A percentile compares a stretch with the other conserved stretches of the same genome.
phyloP scores from a whole-genome alignment of 83 land plant species.

The Picea engelmannii region DNA sequence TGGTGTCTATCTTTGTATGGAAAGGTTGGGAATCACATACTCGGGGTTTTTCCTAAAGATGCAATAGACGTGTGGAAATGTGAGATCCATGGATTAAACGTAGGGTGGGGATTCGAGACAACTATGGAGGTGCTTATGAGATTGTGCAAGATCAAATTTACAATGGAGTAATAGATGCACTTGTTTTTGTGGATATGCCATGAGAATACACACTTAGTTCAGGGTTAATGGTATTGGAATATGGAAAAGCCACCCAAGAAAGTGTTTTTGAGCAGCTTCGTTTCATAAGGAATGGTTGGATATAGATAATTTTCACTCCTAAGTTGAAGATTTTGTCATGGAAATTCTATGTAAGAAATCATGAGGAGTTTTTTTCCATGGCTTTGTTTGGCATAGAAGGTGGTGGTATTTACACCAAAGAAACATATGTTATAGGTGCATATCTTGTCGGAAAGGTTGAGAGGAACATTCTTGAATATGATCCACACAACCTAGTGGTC shows the following conservation, averaged over 20 bases:
- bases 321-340: conserved; percentile 76
- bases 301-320: conserved; percentile 76
- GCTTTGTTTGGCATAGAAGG: too few relatives aligned
- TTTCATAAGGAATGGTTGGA: conserved; percentile 90
- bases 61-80: too few relatives aligned
- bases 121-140: conserved; percentile 63
- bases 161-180: conserved; percentile 63
- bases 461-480: too few relatives aligned
- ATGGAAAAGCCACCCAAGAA: conserved; percentile 54
- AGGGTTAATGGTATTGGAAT: conserved; percentile 45
- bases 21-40: too few relatives aligned
- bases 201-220: conserved; percentile 42
- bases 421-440: too few relatives aligned
- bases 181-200: conserved; percentile 51
- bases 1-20: too few relatives aligned
- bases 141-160: conserved; percentile 61
- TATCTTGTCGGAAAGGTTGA: too few relatives aligned
- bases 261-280: conserved; percentile 95
- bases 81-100: too few relatives aligned
- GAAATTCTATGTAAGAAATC: conserved; percentile 64
- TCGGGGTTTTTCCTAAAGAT: too few relatives aligned
- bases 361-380: conserved; percentile 43
- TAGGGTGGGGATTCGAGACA: conserved; percentile 17
- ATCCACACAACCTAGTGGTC: too few relatives aligned
- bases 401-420: too few relatives aligned